Evolutionary conservation across 2,329 filamentous ascomycete species (phyloP).

Genomic region (Calonectria montana): DNA sequence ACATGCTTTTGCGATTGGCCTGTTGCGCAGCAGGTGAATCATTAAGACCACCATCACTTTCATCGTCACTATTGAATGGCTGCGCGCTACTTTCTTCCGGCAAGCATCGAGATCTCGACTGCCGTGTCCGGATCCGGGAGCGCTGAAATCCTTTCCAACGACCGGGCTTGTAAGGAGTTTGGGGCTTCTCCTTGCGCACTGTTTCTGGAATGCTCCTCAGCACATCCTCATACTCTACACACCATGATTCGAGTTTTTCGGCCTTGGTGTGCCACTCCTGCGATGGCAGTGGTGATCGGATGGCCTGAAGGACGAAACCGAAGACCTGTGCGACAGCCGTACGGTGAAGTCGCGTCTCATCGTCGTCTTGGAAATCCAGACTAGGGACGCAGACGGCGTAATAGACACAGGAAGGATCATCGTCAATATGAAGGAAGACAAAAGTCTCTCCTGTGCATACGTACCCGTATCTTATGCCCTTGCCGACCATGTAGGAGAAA

Average conservation of each 20-base stretch:
- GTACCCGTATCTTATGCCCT: slow-evolving; percentile 50
- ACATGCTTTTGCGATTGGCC: background rate
- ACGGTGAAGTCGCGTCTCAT: slow-evolving; percentile 48
- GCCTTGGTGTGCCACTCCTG: slow-evolving; percentile 46
- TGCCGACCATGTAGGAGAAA: slow-evolving; percentile 54
- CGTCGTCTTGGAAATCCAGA: slow-evolving; percentile 47
- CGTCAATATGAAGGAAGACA: slow-evolving; percentile 49
- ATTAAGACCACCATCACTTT: background rate
- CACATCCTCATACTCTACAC: slow-evolving; percentile 47
- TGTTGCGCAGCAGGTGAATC: background rate
- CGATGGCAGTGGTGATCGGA: slow-evolving; percentile 42
- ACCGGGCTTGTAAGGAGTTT: slow-evolving; percentile 41
- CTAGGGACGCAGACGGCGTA: slow-evolving; percentile 48
- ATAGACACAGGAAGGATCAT: slow-evolving; percentile 48
- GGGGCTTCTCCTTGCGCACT: slow-evolving; percentile 28
- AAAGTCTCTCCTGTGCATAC: slow-evolving; percentile 48
- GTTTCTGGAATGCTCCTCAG: slow-evolving; percentile 40
- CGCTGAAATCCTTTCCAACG: slow-evolving; percentile 45
- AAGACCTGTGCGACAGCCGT: slow-evolving; percentile 54
- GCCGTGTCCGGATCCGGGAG: slow-evolving; percentile 45
- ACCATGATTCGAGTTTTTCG: slow-evolving; percentile 46
- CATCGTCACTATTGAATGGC: background rate
- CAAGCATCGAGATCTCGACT: slow-evolving; percentile 25
- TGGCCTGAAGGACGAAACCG: slow-evolving; percentile 50
- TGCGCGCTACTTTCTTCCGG: background rate